Evolutionary conservation across 129 eudicot species (phyloP).

Genomic region (Rutidosis leptorrhynchoides): DNA sequence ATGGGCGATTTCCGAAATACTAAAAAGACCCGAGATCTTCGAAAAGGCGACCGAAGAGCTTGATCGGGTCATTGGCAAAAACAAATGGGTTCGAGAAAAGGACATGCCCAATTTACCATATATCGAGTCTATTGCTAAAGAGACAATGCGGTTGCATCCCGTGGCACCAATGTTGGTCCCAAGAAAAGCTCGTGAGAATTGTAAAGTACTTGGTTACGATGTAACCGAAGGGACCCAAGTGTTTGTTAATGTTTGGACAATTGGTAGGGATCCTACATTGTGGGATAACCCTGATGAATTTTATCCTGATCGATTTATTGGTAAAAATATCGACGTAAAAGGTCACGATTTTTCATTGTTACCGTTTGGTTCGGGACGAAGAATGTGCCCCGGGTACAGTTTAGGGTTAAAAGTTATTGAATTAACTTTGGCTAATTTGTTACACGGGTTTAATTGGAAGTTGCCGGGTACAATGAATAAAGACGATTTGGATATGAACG

Average conservation of each 20-base stretch:
- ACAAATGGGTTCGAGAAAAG: slow-evolving; percentile 37
- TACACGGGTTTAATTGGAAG: slow-evolving; percentile 57
- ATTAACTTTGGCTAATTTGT: slow-evolving; percentile 47
- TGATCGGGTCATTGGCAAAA: slow-evolving; percentile 33
- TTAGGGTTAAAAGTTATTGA: slow-evolving; percentile 46
- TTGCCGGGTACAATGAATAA: slow-evolving; percentile 30
- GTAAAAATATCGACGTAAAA: slow-evolving; percentile 36
- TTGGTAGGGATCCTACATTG: slow-evolving; percentile 40
- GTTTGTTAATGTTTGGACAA: slow-evolving; percentile 47
- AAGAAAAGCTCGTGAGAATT: slow-evolving; percentile 39
- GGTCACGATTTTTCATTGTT: slow-evolving; percentile 45
- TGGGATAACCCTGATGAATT: slow-evolving; percentile 54
- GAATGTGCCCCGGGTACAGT: slow-evolving; percentile 52
- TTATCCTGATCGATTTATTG: slow-evolving; percentile 43
- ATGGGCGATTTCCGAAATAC: slow-evolving; percentile 41
- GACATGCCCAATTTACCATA: slow-evolving; percentile 43
- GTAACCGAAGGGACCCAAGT: slow-evolving; percentile 37
- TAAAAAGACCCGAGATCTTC: slow-evolving; percentile 38
- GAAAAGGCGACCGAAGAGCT: slow-evolving; percentile 45
- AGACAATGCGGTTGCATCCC: slow-evolving; percentile 42
- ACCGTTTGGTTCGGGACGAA: slow-evolving; percentile 53
- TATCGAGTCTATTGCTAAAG: slow-evolving; percentile 35
- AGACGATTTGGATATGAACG: slow-evolving; percentile 50
- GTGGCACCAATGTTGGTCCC: slow-evolving; percentile 44
- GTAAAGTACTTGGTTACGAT: slow-evolving; percentile 44